These are phyloP conservation scores for Fusarium keratoplasticum DNA, from an alignment of 2,329 filamentous ascomycete genomes.

Conservation along the genomic window DNA sequence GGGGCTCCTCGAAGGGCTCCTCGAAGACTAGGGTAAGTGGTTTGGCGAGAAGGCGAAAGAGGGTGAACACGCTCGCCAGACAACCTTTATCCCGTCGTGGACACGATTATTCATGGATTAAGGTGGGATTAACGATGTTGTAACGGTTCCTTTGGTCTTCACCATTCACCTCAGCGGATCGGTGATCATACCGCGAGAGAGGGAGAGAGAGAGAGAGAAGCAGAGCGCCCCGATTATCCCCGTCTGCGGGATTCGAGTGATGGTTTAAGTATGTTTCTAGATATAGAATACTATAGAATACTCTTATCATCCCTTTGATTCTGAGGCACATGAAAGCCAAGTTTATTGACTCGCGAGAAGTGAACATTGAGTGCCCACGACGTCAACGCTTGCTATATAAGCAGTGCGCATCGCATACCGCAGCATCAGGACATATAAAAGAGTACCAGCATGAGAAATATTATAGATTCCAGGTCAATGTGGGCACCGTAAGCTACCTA, in stretches of 20 bases:
- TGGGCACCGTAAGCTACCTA: too few species aligned
- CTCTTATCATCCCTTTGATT: not conserved
- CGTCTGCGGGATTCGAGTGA: not conserved
- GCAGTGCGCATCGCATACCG: not conserved
- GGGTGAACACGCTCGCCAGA: not conserved
- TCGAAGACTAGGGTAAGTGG: not conserved
- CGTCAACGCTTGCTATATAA: not conserved
- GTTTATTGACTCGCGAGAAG: not conserved
- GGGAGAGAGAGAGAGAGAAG: not conserved
- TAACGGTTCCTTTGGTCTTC: not conserved
- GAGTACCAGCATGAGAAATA: not conserved
- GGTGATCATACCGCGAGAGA: not conserved
- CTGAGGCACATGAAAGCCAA: not conserved
- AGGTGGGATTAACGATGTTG: not conserved
- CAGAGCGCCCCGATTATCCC: not conserved
- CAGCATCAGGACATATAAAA: not conserved
- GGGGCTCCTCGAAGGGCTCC: not conserved
- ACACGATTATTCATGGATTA: not conserved
- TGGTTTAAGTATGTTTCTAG: not conserved
- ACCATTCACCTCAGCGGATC: not conserved
- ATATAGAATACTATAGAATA: not conserved
- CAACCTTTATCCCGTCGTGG: not conserved
- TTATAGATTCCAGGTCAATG: too few species aligned
- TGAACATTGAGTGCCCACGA: not conserved
- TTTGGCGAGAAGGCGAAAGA: not conserved